Conservation (phyloP, 2,329 filamentous ascomycete species). For the Ophioceras dolichostomum region DNA sequence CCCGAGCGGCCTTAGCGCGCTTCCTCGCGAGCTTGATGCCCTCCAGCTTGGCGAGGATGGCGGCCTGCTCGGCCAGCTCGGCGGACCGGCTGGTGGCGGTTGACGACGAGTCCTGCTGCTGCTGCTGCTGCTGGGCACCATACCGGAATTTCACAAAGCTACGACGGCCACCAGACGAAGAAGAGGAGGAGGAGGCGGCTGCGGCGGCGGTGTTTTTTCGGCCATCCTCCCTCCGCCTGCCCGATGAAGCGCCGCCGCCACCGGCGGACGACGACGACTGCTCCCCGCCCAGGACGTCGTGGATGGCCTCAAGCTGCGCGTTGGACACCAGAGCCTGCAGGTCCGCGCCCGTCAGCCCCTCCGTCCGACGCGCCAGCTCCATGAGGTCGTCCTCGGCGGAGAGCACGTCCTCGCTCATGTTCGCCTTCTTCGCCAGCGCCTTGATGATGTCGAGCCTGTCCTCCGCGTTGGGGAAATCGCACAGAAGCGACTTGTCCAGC, state of each 20-base stretch:
- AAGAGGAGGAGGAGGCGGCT: conserved; percentile 12
- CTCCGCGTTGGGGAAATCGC: conserved; percentile 69
- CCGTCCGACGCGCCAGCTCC: conserved; percentile 69
- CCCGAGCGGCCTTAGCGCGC: conserved; percentile 34
- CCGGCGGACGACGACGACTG: conserved; percentile 12
- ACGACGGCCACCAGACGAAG: conserved; percentile 11
- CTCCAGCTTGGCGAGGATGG: conserved; percentile 71
- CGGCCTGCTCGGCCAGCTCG: conserved; percentile 61
- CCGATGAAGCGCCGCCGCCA: conserved; percentile 11
- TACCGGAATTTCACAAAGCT: conserved; percentile 80
- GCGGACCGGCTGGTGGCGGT: conserved; percentile 34
- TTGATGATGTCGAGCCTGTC: conserved; percentile 82
- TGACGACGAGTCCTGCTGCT: conserved; percentile 21
- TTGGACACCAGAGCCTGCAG: conserved; percentile 93
- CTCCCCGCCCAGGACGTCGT: conserved; percentile 69
- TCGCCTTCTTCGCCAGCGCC: conserved; percentile 72
- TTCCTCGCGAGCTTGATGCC: conserved; percentile 62
- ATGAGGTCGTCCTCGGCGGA: conserved; percentile 41
- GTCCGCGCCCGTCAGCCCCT: conserved; percentile 90
- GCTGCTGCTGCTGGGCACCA: conserved; percentile 43
- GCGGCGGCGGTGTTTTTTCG: conserved; percentile 16
- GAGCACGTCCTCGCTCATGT: conserved; percentile 55
- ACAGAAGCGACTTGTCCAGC: conserved; percentile 85
- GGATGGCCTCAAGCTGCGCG: conserved; percentile 91
- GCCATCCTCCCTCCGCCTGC: neutral